Percentiles rank a stretch among this genome's conserved stretches.
These are phyloP conservation scores for Zea mays DNA, from an alignment of 176 grass and related monocot species.

Conservation along the genomic window Zm-B73-REFERENCE-NAM-5.0 NC_050096.1:40367501-40368000, in stretches of 20 bases:
- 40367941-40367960: slow-evolving; percentile 34
- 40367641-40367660: background rate
- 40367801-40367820: slow-evolving; percentile 3
- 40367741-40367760: background rate
- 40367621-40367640: slow-evolving; percentile 2
- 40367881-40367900: slow-evolving; percentile 56
- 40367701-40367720: background rate
- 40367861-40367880: slow-evolving; percentile 49
- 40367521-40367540: background rate
- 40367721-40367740: background rate
- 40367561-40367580: background rate
- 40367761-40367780: background rate
- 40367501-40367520: background rate
- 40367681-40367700: background rate
- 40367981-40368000: background rate
- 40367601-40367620: background rate
- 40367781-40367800: slow-evolving; percentile 4
- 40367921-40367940: slow-evolving; percentile 67
- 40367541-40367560: background rate
- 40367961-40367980: background rate
- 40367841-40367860: slow-evolving; percentile 2
- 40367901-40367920: slow-evolving; percentile 75
- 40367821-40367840: background rate
- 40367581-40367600: background rate
- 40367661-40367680: background rate